Base-by-base conservation (phyloP, 139 green algal species). In the Auxenochlorella pyrenoidosa region DNA sequence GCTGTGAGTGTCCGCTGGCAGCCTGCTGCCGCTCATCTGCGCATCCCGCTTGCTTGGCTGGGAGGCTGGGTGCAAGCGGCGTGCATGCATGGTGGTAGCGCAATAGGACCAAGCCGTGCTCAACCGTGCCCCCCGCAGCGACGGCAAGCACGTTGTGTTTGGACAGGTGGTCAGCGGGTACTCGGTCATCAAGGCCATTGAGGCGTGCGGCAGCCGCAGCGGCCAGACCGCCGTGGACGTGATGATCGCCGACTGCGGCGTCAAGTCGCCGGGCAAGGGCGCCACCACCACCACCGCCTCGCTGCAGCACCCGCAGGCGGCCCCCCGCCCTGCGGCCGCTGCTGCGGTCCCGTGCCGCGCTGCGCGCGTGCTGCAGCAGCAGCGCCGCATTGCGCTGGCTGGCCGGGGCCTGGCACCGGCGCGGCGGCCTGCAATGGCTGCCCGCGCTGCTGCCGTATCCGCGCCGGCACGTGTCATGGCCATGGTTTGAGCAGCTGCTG, bases 141-240 rank as follows among this genome's bases (percentile, higher is more conserved):
- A 85, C 41, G 80, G 80, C 84, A 96, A 95, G 91, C 96, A 98
- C 77, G 90, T 94, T 13, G 96, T 98, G 40, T 98, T 98, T 89
- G 96, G 96, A 24, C 94, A 95, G 91, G 94, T 95, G 36, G 80
- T 96, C 3, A 90, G 94, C 10, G 95, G 95, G 15, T 97, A 90
- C 82, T 76, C 89, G 36, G 94, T 98, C 12, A 94, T 98, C 15
- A 96, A 96, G 89, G 96, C 96, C 1, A 93, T 98, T 10, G 96
- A 98, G 92, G 90, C 91, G 13, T 94, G 91, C 83, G 96, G 96
- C 77, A 93, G 78, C 83, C 89, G 89, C 79, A 91, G 78, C 66
- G 96, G 96, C 16, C 89, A 94, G 21, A 98, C 96, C 0, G 51
- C 88, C 5, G 86, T 88, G 32, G 79, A 84, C 51, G 82, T 86